phyloP scores from a whole-genome alignment of 2,329 filamentous ascomycete genomes.

The Pseudogymnoascus sp. region DNA sequence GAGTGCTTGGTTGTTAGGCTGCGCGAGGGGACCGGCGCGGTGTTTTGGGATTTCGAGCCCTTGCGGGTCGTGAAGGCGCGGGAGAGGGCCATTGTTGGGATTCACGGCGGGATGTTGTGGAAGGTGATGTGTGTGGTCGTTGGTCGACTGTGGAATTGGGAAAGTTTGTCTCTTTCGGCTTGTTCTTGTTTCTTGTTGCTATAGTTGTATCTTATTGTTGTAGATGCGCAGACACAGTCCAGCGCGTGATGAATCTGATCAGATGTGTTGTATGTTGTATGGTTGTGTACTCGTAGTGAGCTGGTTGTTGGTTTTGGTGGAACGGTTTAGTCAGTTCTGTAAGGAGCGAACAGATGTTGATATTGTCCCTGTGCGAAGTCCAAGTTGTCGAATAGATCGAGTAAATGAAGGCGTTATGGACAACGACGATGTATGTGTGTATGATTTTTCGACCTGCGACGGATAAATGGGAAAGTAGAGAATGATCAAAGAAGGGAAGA shows the following conservation, averaged over 20 bases:
- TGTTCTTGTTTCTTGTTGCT: not conserved
- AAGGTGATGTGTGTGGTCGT: not conserved
- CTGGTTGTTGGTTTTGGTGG: constrained; percentile 3
- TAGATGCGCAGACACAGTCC: constrained; percentile 8
- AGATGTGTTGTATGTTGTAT: constrained; percentile 1
- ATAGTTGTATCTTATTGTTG: not conserved
- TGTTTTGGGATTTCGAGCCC: constrained; percentile 33
- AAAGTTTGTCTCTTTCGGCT: not conserved
- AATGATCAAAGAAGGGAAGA: constrained; percentile 9
- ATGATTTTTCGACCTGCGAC: not conserved
- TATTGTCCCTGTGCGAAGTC: not conserved
- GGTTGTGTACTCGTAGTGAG: constrained; percentile 6
- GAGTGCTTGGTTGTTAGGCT: constrained; percentile 25
- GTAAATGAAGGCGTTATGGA: not conserved
- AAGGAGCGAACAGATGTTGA: constrained; percentile 5
- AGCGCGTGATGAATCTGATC: not conserved
- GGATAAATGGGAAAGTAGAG: constrained; percentile 2
- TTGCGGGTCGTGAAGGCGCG: constrained; percentile 65
- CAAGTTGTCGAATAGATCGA: not conserved
- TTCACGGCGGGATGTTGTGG: not conserved
- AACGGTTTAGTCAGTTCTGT: not conserved
- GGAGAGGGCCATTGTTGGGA: constrained; percentile 46
- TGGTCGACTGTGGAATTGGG: not conserved
- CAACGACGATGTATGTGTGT: not conserved
- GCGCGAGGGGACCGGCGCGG: constrained; percentile 20